Evolutionary conservation across 2,329 filamentous ascomycete genomes (phyloP), one percentile per base, ranked within the genome.

Genomic region (Venturia oleaginea): DNA sequence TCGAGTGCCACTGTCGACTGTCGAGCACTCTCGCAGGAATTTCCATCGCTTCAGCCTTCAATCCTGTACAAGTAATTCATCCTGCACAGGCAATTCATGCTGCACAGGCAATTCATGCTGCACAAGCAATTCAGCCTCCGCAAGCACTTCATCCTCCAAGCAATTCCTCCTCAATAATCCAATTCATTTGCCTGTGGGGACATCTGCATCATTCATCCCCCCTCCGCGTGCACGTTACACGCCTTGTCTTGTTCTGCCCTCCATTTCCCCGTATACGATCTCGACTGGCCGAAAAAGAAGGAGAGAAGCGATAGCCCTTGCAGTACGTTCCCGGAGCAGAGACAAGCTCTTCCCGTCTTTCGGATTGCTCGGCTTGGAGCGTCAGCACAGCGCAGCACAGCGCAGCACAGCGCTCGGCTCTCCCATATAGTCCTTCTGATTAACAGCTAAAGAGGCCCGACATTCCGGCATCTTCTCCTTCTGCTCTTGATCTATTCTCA

Each of bases 371-470:
- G 51, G 51, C 51, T 55, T 32, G 3, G 27, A 55, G 27, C 51
- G 30, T 57, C 51, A 57, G 46, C 22, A 7, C 15, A 19, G 51
- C 51, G 51, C n/a, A n/a, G n/a, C n/a, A n/a, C n/a, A n/a, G n/a
- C n/a, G n/a, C n/a, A n/a, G n/a, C n/a, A n/a, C n/a, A n/a, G n/a
- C n/a, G n/a, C n/a, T n/a, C n/a, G n/a, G n/a, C 37, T 13, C 37
- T 37, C 8, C 34, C 1, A 1, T 37, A 15, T 40, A 17, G 38
- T 15, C 17, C 8, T 17, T 40, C 5, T 40, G 17, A 40, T 40
- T 40, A 34, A n/a, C 30, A n/a, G 51, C 51, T 57, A 57, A 57
- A 57, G 51, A 57, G 51, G 51, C 51, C 51, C 51, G 51, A 57
- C 51, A 34, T 57, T 57, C 51, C 51, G 51, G 51, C 19, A 3